Conservation (phyloP, 805 yeast genomes). For the Yamadazyma sp. region DNA sequence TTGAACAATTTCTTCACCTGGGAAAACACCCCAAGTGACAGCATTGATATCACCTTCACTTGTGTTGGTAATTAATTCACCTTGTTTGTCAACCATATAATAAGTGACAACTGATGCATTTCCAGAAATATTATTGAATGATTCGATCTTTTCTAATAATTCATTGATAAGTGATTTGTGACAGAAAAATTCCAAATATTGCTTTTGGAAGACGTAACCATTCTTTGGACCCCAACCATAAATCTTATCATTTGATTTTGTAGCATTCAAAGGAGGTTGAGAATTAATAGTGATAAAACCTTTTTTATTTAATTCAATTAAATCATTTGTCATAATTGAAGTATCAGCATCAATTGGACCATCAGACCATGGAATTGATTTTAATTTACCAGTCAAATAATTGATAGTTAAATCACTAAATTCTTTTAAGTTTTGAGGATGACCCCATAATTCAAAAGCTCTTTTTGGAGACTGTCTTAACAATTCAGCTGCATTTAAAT, state of each 20-base stretch:
- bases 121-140: slow-evolving; percentile 34
- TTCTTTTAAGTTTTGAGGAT: slow-evolving; percentile 60
- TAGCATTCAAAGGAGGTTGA: slow-evolving; percentile 89
- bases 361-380: slow-evolving; percentile 92
- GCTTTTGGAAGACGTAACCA: slow-evolving; percentile 93
- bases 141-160: slow-evolving; percentile 40
- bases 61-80: slow-evolving; percentile 65
- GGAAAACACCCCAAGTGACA: slow-evolving; percentile 98
- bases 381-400: slow-evolving; percentile 70
- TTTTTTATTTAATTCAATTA: slow-evolving; percentile 60
- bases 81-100: slow-evolving; percentile 64
- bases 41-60: slow-evolving; percentile 81
- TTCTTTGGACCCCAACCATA: slow-evolving; percentile 95
- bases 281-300: slow-evolving; percentile 86
- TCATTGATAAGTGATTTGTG: slow-evolving; percentile 51
- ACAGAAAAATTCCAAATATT: slow-evolving; percentile 81
- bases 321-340: slow-evolving; percentile 52
- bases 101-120: slow-evolving; percentile 57
- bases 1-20: slow-evolving; percentile 90
- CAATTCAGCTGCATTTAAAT: slow-evolving; percentile 72
- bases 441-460: slow-evolving; percentile 86
- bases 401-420: slow-evolving; percentile 59
- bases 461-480: slow-evolving; percentile 79
- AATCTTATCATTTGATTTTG: slow-evolving; percentile 61
- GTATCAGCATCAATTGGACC: slow-evolving; percentile 82